Conservation (phyloP, 2,329 filamentous ascomycete species). For the Graphilbum ipis-grandicollis region DNA sequence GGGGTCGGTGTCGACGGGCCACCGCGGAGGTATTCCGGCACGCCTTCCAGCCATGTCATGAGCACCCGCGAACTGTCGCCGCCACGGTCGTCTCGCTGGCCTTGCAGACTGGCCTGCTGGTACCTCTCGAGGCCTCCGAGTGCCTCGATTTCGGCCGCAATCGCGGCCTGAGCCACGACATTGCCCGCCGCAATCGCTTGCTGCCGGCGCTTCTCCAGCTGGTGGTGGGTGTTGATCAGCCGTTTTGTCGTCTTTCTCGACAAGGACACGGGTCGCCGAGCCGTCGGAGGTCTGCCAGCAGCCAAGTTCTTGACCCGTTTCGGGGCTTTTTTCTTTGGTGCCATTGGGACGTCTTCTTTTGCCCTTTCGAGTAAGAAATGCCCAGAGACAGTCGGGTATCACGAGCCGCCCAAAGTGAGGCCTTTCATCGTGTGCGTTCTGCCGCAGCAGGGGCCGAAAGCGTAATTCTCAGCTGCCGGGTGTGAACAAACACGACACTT, state of each 20-base stretch:
- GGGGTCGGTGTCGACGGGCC: slow-evolving; percentile 7
- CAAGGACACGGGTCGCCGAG: slow-evolving; percentile 35
- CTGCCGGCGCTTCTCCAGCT: slow-evolving; percentile 42
- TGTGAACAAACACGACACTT: too few relatives aligned
- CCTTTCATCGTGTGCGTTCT: too few relatives aligned
- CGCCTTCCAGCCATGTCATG: slow-evolving; percentile 38
- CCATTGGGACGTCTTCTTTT: slow-evolving; percentile 26
- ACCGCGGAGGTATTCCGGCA: not conserved
- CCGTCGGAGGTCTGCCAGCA: slow-evolving; percentile 37
- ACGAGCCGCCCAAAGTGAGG: too few relatives aligned
- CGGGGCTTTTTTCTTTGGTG: slow-evolving; percentile 21
- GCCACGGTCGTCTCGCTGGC: slow-evolving; percentile 46
- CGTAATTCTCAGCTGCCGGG: too few relatives aligned
- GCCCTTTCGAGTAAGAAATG: too few relatives aligned
- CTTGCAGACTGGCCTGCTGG: slow-evolving; percentile 51
- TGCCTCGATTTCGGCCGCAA: slow-evolving; percentile 35
- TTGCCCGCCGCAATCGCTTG: slow-evolving; percentile 40
- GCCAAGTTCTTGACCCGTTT: slow-evolving; percentile 24
- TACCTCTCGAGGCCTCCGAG: slow-evolving; percentile 46
- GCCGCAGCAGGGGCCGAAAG: too few relatives aligned
- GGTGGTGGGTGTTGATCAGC: slow-evolving; percentile 49
- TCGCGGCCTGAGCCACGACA: slow-evolving; percentile 22
- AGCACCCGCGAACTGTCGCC: slow-evolving; percentile 49
- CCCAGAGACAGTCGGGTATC: too few relatives aligned
- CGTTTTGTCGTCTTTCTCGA: slow-evolving; percentile 46